phyloP scores from a whole-genome alignment of 208 protist species.

The Acanthamoeba lenticulata region DNA sequence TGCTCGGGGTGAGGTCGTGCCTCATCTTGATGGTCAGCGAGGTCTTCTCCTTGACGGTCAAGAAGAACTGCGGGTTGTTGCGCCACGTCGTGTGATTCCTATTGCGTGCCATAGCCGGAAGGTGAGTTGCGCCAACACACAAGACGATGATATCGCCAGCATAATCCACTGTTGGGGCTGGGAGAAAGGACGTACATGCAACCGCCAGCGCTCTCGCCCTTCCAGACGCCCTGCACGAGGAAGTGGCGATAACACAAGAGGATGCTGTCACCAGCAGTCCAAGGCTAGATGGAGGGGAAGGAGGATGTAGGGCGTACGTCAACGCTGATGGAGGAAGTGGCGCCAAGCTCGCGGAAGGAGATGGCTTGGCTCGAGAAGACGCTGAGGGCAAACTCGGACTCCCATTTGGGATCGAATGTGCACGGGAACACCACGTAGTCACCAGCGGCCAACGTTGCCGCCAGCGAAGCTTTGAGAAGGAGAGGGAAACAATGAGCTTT shows the following conservation, averaged over 20 bases:
- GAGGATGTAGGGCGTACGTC: background rate
- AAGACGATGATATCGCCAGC: background rate
- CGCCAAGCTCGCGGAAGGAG: background rate
- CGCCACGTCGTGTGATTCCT: slow-evolving; percentile 60
- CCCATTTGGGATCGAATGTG: slow-evolving; percentile 64
- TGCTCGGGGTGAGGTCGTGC: background rate
- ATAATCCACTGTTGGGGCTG: background rate
- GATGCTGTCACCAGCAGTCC: no score
- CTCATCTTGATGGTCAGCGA: slow-evolving; percentile 11
- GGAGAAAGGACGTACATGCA: slow-evolving; percentile 14
- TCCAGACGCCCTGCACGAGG: background rate
- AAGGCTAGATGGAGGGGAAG: background rate
- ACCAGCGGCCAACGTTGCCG: background rate
- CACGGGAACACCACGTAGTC: slow-evolving; percentile 63
- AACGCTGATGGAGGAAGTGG: background rate
- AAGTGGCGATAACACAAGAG: no score
- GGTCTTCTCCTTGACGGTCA: slow-evolving; percentile 14
- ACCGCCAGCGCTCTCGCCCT: slow-evolving; percentile 38
- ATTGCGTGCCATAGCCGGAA: background rate
- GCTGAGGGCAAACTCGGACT: slow-evolving; percentile 3
- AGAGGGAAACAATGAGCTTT: background rate
- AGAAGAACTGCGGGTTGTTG: slow-evolving; percentile 39
- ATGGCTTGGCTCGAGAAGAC: background rate
- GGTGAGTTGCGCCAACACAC: background rate
- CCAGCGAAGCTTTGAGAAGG: background rate